phyloP scores from a whole-genome alignment of 148 eudicot genomes.

The Polygonum aviculare region DNA sequence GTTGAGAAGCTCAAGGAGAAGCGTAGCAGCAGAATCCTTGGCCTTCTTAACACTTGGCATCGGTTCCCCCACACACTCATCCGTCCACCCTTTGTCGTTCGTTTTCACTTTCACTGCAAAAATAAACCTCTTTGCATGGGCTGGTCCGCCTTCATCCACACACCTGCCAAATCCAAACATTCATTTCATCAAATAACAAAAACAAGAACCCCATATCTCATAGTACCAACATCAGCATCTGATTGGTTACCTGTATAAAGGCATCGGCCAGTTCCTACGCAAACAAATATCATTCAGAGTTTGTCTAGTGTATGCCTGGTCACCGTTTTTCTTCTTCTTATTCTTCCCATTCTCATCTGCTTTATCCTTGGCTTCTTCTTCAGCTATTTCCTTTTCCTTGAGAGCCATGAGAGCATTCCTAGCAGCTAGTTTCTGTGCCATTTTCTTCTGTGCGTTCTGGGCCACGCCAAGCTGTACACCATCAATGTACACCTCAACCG shows the following conservation, averaged over 20 bases:
- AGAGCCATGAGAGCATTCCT: slow-evolving; percentile 74
- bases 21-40: slow-evolving; percentile 93
- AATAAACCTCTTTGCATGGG: slow-evolving; percentile 88
- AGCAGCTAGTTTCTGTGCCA: slow-evolving; percentile 98
- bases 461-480: slow-evolving; percentile 88
- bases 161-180: slow-evolving; percentile 38
- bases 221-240: not conserved
- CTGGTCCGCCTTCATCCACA: slow-evolving; percentile 94
- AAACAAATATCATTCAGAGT: slow-evolving; percentile 90
- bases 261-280: slow-evolving; percentile 99
- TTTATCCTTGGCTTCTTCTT: slow-evolving; percentile 34
- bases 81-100: slow-evolving; percentile 81
- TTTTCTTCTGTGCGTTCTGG: slow-evolving; percentile 91
- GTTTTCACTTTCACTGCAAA: slow-evolving; percentile 87
- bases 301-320: slow-evolving; percentile 83
- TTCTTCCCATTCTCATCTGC: slow-evolving; percentile 52
- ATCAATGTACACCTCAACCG: slow-evolving; percentile 83
- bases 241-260: slow-evolving; percentile 60
- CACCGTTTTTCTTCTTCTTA: slow-evolving; percentile 36
- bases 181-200: not conserved
- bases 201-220: too few species aligned
- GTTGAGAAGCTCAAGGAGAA: slow-evolving; percentile 78
- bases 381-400: slow-evolving; percentile 69
- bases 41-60: slow-evolving; percentile 99
- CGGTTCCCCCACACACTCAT: slow-evolving; percentile 93